Evolutionary conservation across 495 filamentous ascomycete species (phyloP), one percentile per base, ranked within the genome.

Genomic region (Rostrohypoxylon terebratum): DNA sequence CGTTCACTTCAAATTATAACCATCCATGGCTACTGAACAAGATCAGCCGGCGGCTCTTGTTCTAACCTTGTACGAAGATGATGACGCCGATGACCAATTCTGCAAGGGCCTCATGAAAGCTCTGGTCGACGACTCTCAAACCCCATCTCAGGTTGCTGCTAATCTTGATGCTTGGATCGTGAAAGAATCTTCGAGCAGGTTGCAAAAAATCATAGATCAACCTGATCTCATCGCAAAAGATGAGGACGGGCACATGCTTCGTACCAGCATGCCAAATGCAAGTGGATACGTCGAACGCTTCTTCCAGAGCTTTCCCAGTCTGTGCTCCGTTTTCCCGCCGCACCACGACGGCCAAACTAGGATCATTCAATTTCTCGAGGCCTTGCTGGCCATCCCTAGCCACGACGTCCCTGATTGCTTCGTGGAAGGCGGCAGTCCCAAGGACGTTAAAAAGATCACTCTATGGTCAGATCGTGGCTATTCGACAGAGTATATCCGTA

Each of bases 241-340:
- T 10, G 60, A 64, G 1, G 13, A 18, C 20, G 67, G 67, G 5
- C 21, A 44, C 5, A n/a, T 70, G 11, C 33, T 54, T 25, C 67
- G 60, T 6, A n/a, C 6, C 38, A 53, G 54, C 34, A 59, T 6
- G 7, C 67, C 67, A 34, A 59, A 70, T 25, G 67, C 67, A 4
- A 59, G 67, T 23, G 67, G 60, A 70, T 70, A 64, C 14, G 67
- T 50, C 8, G 44, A 64, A 6, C 59, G n/a, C 23, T 70, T 70
- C 45, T 70, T 70, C 14, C 60, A 59, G 36, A 45, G 44, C 20
- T 70, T 70, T 28, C 67, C 67, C 1, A 59, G 36, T 11, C 23
- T 64, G 7, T 70, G 67, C 18, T 64, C 67, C 45, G 60, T 70
- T 38, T 70, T 70, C 45, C 54, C 67, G 21, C 67, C 61, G 4